These are phyloP conservation scores for Cryphonectria radicalis DNA, from an alignment of 2,329 filamentous ascomycete species.

Conservation along the genomic window DNA sequence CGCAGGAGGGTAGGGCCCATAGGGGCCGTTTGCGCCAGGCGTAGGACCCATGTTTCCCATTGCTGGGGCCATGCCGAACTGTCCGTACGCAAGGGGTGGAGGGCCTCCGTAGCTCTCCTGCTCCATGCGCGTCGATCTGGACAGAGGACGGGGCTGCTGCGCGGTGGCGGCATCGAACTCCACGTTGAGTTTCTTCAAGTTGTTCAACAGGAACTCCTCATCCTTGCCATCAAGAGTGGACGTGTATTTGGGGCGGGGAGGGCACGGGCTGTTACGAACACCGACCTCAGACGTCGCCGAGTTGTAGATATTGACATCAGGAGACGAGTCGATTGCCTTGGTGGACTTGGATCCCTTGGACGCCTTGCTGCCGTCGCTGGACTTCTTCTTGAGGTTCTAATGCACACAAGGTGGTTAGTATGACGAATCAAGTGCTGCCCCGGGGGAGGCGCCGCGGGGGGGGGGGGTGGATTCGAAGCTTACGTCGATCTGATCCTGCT, in stretches of 20 bases:
- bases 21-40: conserved; percentile 13
- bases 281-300: conserved; percentile 23
- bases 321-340: conserved; percentile 13
- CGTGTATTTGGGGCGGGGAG: conserved; percentile 11
- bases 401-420: conserved; percentile 2
- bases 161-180: not conserved
- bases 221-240: conserved; percentile 22
- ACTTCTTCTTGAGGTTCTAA: conserved; percentile 25
- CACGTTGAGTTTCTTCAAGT: conserved; percentile 21
- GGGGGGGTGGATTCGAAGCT: not conserved
- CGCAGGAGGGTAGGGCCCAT: conserved; percentile 17
- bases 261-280: not conserved
- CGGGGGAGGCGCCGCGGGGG: too few species aligned
- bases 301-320: conserved; percentile 13
- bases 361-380: conserved; percentile 16
- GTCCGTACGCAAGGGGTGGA: conserved; percentile 10
- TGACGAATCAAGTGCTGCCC: too few species aligned
- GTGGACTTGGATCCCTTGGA: conserved; percentile 1
- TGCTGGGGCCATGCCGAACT: conserved; percentile 8
- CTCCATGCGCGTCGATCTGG: conserved; percentile 10
- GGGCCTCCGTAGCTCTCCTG: conserved; percentile 8
- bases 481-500: conserved; percentile 29
- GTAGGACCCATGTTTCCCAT: conserved; percentile 5
- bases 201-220: conserved; percentile 26
- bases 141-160: not conserved